These are phyloP conservation scores for Pisolithus tinctorius DNA, from an alignment of 768 basidiomycete species.

Conservation along the genomic window DNA sequence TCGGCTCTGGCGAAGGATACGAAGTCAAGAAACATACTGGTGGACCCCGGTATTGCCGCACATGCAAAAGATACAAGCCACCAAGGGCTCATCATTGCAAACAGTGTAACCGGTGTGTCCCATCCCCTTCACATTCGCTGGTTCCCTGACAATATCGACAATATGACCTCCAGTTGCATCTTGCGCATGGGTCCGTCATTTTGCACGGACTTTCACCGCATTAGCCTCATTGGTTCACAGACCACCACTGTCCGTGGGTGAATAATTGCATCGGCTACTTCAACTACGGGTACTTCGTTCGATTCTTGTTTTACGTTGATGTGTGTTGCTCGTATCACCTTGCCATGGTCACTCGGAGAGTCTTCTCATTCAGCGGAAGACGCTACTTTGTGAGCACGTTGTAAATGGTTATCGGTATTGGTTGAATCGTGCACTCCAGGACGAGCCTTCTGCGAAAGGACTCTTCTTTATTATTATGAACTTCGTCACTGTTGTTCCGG, in stretches of 20 bases:
- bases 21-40: slow-evolving; percentile 91
- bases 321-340: slow-evolving; percentile 85
- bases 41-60: slow-evolving; percentile 77
- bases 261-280: slow-evolving; percentile 92
- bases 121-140: background rate
- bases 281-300: slow-evolving; percentile 85
- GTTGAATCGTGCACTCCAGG: slow-evolving; percentile 34
- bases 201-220: background rate
- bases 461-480: slow-evolving; percentile 86
- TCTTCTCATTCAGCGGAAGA: slow-evolving; percentile 38
- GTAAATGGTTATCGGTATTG: background rate
- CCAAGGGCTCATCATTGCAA: slow-evolving; percentile 91
- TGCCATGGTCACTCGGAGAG: slow-evolving; percentile 68
- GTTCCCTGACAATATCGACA: slow-evolving; percentile 1
- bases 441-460: slow-evolving; percentile 60
- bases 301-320: slow-evolving; percentile 91
- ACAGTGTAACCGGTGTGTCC: slow-evolving; percentile 68
- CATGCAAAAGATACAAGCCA: slow-evolving; percentile 80
- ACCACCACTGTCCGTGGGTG: slow-evolving; percentile 91
- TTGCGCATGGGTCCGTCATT: slow-evolving; percentile 74
- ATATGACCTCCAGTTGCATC: slow-evolving; percentile 49
- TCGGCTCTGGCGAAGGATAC: slow-evolving; percentile 55
- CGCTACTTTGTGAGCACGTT: slow-evolving; percentile 47
- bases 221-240: slow-evolving; percentile 30
- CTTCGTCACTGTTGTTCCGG: slow-evolving; percentile 78